phyloP scores from a whole-genome alignment of 805 yeast species.

The Yarrowia yakushimensis region DNA sequence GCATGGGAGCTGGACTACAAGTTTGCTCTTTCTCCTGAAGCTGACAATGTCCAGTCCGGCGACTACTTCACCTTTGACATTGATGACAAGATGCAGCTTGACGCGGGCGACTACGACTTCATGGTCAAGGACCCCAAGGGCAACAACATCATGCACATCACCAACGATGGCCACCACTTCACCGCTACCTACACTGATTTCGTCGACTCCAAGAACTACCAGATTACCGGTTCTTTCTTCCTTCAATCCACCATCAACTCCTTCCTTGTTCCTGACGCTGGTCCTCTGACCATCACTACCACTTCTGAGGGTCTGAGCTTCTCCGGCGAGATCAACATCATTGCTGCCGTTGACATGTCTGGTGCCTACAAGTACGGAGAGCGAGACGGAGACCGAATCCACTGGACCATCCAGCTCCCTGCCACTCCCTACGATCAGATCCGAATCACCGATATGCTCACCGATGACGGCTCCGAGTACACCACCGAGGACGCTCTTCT shows the following conservation, averaged over 20 bases:
- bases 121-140: conserved; percentile 3
- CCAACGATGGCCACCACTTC: conserved; percentile 3
- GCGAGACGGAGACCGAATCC: neutral
- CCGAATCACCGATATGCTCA: neutral
- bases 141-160: conserved; percentile 15
- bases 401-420: conserved; percentile 13
- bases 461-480: neutral
- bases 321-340: neutral
- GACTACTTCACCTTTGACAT: conserved; percentile 10
- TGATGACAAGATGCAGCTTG: neutral
- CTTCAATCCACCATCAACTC: neutral
- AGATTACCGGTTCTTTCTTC: neutral
- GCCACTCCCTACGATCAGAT: neutral
- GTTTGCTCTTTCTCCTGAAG: conserved; percentile 5
- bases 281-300: neutral
- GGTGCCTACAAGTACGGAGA: neutral
- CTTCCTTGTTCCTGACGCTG: neutral
- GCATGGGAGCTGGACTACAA: conserved; percentile 6
- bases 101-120: neutral
- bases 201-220: conserved; percentile 15
- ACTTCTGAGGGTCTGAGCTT: neutral
- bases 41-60: neutral
- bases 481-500: neutral
- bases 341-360: neutral
- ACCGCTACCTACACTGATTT: conserved; percentile 16